These are phyloP conservation scores for Alternaria conjuncta DNA, from an alignment of 2,329 filamentous ascomycete species.

Conservation along the genomic window DNA sequence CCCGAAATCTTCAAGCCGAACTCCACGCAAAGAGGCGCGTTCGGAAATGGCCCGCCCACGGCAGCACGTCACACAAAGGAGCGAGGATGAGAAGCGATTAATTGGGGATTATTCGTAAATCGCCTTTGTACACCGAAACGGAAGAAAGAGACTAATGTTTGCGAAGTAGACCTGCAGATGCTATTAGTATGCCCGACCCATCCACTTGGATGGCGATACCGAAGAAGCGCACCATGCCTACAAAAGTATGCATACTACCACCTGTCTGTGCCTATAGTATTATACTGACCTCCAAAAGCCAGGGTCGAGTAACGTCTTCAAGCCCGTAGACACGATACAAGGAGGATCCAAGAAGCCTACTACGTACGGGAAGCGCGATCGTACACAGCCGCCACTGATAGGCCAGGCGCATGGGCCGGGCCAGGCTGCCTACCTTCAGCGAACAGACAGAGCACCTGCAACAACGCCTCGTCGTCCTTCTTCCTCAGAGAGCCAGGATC, in stretches of 20 bases:
- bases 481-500: not conserved
- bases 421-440: conserved; percentile 7
- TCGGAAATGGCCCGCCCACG: not conserved
- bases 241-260: conserved; percentile 8
- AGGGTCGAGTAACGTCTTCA: conserved; percentile 13
- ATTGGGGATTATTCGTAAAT: conserved; percentile 24
- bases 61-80: not conserved
- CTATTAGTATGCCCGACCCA: conserved; percentile 21
- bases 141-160: conserved; percentile 13
- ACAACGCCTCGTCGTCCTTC: not conserved
- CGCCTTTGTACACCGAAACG: not conserved
- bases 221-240: not conserved
- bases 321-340: conserved; percentile 22
- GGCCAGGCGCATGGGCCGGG: conserved; percentile 13
- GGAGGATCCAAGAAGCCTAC: conserved; percentile 5
- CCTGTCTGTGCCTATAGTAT: not conserved
- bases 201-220: conserved; percentile 7
- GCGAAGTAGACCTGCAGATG: conserved; percentile 25
- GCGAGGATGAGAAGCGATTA: conserved; percentile 23
- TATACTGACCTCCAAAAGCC: conserved; percentile 22
- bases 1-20: not conserved
- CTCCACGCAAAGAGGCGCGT: not conserved
- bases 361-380: conserved; percentile 21
- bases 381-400: conserved; percentile 4
- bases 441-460: not conserved